A percentile compares a stretch with the other conserved stretches of the same genome.
These are phyloP conservation scores for Phialophora macrospora DNA, from an alignment of 2,329 filamentous ascomycete genomes.

Conservation along the genomic window DNA sequence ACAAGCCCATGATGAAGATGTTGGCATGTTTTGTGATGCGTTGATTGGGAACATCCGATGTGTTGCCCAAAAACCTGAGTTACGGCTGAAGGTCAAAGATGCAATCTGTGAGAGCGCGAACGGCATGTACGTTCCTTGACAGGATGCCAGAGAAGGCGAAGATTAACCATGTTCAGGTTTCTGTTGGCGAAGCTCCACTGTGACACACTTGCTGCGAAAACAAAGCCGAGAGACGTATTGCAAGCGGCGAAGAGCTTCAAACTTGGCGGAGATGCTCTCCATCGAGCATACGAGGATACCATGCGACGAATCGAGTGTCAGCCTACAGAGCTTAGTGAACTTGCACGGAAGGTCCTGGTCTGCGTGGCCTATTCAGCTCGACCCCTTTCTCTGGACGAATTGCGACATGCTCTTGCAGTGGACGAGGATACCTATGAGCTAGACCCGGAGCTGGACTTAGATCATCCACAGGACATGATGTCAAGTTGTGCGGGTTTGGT, in stretches of 20 bases:
- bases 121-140: constrained; percentile 21
- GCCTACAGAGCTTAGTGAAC: constrained; percentile 37
- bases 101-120: constrained; percentile 16
- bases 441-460: constrained; percentile 31
- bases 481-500: constrained; percentile 52
- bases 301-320: constrained; percentile 39
- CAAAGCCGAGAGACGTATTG: constrained; percentile 33
- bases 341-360: constrained; percentile 33
- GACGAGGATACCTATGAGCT: constrained; percentile 24
- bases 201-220: constrained; percentile 35
- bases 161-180: constrained; percentile 31
- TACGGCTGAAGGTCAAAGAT: constrained; percentile 14
- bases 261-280: constrained; percentile 25
- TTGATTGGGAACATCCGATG: constrained; percentile 13
- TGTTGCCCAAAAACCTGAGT: constrained; percentile 15
- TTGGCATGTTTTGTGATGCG: constrained; percentile 18
- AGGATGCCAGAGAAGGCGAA: too few species aligned
- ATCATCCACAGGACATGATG: constrained; percentile 40
- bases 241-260: constrained; percentile 35
- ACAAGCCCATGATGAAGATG: constrained; percentile 16
- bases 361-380: constrained; percentile 36
- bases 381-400: constrained; percentile 37
- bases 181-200: constrained; percentile 39
- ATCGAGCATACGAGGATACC: constrained; percentile 39
- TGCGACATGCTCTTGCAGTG: constrained; percentile 39